Percentiles rank a stretch among this genome's conserved stretches.
These are phyloP conservation scores for Scleroderma citrinum DNA, from an alignment of 768 basidiomycete genomes.

Conservation along the genomic window DNA sequence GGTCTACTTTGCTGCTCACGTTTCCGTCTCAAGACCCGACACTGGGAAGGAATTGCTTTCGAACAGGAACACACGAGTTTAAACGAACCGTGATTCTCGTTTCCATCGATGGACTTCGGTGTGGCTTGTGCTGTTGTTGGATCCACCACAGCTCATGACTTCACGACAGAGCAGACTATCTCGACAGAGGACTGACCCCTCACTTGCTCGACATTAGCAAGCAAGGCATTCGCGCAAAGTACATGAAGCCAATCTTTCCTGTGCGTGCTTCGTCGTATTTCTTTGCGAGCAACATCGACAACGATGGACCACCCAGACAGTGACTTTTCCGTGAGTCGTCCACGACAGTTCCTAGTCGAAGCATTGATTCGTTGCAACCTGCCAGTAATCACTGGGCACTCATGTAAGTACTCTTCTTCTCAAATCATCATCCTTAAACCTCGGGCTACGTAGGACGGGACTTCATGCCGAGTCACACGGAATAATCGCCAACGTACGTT, in stretches of 20 bases:
- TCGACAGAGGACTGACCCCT: conserved; percentile 81
- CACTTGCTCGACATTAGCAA: conserved; percentile 76
- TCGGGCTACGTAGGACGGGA: conserved; percentile 58
- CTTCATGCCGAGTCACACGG: conserved; percentile 87
- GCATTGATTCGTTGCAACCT: neutral
- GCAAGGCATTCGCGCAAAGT: conserved; percentile 82
- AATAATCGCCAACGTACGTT: conserved; percentile 77
- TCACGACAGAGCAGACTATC: conserved; percentile 68
- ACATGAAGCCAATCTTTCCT: conserved; percentile 83
- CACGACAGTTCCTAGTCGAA: neutral
- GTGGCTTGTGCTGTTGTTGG: conserved; percentile 11
- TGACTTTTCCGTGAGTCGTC: conserved; percentile 80
- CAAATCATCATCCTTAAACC: conserved; percentile 3
- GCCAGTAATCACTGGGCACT: conserved; percentile 84
- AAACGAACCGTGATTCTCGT: conserved; percentile 77
- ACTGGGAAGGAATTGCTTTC: conserved; percentile 43
- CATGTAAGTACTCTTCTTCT: conserved; percentile 43
- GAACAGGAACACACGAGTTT: conserved; percentile 82
- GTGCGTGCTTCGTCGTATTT: conserved; percentile 35
- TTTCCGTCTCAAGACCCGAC: neutral
- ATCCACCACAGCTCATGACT: conserved; percentile 3
- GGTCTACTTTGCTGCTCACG: conserved; percentile 5
- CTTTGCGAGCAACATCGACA: conserved; percentile 1
- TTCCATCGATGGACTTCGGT: conserved; percentile 84
- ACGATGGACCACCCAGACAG: conserved; percentile 42